phyloP scores from a whole-genome alignment of 371 early-diverging fungal species.

The Fennellomyces sp. region DNA sequence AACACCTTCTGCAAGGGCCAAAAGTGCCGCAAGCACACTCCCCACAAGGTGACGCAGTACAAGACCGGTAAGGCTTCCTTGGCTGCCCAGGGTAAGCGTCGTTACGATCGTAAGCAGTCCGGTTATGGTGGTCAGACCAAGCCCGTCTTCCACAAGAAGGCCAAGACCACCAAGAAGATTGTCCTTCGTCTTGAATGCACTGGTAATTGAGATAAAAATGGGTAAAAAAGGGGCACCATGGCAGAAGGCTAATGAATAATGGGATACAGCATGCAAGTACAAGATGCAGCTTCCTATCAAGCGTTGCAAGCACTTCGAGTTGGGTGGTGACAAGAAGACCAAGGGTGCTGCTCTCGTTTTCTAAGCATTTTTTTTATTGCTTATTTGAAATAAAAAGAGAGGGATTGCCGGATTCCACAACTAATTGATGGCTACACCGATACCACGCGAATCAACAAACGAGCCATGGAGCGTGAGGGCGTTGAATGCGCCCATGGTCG shows the following conservation, averaged over 20 bases:
- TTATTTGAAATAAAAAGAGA: not conserved
- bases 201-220: constrained; percentile 22
- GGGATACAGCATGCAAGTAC: constrained; percentile 83
- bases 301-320: constrained; percentile 99
- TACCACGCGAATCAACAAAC: constrained; percentile 41
- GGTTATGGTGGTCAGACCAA: constrained; percentile 99
- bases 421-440: constrained; percentile 43
- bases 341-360: constrained; percentile 79
- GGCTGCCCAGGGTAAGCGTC: constrained; percentile 92
- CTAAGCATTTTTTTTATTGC: constrained; percentile 40
- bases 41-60: constrained; percentile 99
- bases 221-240: not conserved
- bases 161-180: constrained; percentile 99
- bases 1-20: constrained; percentile 98
- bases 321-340: constrained; percentile 98
- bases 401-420: constrained; percentile 1
- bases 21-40: constrained; percentile 97
- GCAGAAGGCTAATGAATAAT: not conserved
- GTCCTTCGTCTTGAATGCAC: constrained; percentile 98
- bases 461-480: constrained; percentile 48
- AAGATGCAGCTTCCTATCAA: constrained; percentile 94
- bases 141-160: constrained; percentile 95
- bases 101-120: constrained; percentile 78
- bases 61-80: constrained; percentile 99
- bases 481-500: constrained; percentile 47